A percentile compares a stretch with the other conserved stretches of the same genome.
phyloP scores from a whole-genome alignment of 495 filamentous ascomycete genomes.

The Friedmanniomyces endolithicus region DNA sequence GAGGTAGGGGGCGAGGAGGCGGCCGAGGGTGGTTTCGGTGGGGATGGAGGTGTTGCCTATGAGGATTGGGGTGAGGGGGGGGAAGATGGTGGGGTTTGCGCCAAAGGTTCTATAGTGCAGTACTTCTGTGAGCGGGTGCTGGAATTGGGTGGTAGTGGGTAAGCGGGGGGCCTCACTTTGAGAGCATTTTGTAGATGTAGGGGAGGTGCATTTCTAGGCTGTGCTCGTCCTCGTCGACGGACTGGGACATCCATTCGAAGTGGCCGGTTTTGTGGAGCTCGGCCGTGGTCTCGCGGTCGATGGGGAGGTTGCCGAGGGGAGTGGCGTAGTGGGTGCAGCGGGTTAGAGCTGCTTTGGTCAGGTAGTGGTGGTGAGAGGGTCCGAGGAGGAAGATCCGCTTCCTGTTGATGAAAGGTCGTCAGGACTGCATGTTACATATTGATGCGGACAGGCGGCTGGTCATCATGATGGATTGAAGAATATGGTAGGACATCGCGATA shows the following conservation, averaged over 20 bases:
- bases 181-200: slow-evolving; percentile 77
- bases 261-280: slow-evolving; percentile 48
- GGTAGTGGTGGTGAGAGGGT: slow-evolving; percentile 79
- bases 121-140: background rate
- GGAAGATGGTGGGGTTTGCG: slow-evolving; percentile 39
- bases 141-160: background rate
- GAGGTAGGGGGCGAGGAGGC: slow-evolving; percentile 66
- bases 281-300: slow-evolving; percentile 56
- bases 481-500: no score
- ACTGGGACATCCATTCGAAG: slow-evolving; percentile 62
- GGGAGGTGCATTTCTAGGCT: slow-evolving; percentile 95
- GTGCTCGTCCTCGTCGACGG: slow-evolving; percentile 76
- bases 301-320: slow-evolving; percentile 64
- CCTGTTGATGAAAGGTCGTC: slow-evolving; percentile 27
- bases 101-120: slow-evolving; percentile 19
- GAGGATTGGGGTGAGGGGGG: slow-evolving; percentile 73
- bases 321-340: slow-evolving; percentile 65
- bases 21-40: slow-evolving; percentile 58
- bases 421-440: background rate
- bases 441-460: no score
- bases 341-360: slow-evolving; percentile 66
- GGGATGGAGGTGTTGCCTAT: slow-evolving; percentile 59
- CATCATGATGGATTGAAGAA: no score
- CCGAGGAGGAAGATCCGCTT: slow-evolving; percentile 91
- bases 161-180: slow-evolving; percentile 35